Conservation (phyloP, 2,329 filamentous ascomycete species). For the Verticillium isaacii region DNA sequence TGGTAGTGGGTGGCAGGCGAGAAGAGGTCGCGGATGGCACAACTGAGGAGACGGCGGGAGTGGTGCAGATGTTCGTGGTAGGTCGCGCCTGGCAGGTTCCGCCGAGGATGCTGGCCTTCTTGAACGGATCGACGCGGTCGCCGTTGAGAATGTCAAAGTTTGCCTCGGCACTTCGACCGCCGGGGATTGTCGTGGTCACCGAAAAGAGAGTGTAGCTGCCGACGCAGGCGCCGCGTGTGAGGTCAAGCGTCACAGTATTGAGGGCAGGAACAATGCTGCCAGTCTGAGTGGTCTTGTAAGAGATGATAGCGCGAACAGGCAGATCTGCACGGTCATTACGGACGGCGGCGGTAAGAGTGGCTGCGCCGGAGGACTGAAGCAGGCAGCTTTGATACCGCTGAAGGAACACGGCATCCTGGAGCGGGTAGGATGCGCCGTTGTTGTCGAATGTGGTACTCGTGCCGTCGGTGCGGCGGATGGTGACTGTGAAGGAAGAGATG, state of each 20-base stretch:
- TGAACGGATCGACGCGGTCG: conserved; percentile 40
- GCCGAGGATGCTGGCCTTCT: conserved; percentile 36
- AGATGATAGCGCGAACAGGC: conserved; percentile 35
- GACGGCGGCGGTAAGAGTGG: conserved; percentile 42
- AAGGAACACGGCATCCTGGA: conserved; percentile 50
- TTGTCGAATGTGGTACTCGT: conserved; percentile 45
- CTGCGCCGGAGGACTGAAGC: conserved; percentile 31
- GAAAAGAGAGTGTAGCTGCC: conserved; percentile 45
- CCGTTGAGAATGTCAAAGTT: conserved; percentile 41
- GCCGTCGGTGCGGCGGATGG: conserved; percentile 44
- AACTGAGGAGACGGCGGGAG: not conserved
- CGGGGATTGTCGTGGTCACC: conserved; percentile 35
- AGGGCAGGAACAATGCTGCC: conserved; percentile 38
- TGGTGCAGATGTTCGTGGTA: conserved; percentile 23
- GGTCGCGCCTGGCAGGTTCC: conserved; percentile 38
- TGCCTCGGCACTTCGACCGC: conserved; percentile 37
- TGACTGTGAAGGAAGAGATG: conserved; percentile 56
- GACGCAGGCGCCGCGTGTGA: conserved; percentile 37
- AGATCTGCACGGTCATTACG: conserved; percentile 40
- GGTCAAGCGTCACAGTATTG: conserved; percentile 28
- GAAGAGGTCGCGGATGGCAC: conserved; percentile 4
- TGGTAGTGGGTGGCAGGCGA: conserved; percentile 18
- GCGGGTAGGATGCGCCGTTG: conserved; percentile 49
- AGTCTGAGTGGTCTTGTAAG: conserved; percentile 35
- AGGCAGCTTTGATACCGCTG: conserved; percentile 55